Conservation (phyloP, 306 rosid species). For the Prunus fruticosa region DNA sequence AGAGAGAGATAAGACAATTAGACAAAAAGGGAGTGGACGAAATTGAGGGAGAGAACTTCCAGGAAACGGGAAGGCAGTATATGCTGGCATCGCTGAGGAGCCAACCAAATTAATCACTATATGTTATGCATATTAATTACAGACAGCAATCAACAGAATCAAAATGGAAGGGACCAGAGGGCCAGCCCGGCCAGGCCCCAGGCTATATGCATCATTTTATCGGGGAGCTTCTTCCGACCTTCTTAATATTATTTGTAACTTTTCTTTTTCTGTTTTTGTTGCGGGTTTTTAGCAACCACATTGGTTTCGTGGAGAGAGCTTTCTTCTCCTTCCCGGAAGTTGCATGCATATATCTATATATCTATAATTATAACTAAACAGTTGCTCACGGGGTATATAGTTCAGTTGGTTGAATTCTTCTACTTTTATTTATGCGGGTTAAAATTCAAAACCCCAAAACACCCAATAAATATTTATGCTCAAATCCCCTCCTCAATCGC, state of each 20-base stretch:
- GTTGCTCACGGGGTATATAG: no score
- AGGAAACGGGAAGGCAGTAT: not conserved
- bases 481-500: no score
- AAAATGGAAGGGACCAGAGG: not conserved
- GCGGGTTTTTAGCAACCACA: no score
- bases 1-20: not conserved
- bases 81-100: not conserved
- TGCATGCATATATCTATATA: not conserved
- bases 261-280: no score
- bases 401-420: no score
- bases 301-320: not conserved
- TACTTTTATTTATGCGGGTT: accelerated
- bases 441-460: accelerated
- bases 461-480: no score
- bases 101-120: not conserved
- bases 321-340: conserved; percentile 12
- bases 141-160: no score
- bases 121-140: no score
- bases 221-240: no score
- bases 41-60: not conserved
- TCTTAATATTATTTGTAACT: no score
- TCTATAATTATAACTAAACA: no score
- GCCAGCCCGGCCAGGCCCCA: not conserved
- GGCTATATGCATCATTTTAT: no score
- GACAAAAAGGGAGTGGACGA: not conserved